A percentile compares a stretch with the other conserved stretches of the same genome.
These are phyloP conservation scores for Cymbopogon flexuosus DNA, from an alignment of 202 grass and related monocot genomes.

Conservation along the genomic window DNA sequence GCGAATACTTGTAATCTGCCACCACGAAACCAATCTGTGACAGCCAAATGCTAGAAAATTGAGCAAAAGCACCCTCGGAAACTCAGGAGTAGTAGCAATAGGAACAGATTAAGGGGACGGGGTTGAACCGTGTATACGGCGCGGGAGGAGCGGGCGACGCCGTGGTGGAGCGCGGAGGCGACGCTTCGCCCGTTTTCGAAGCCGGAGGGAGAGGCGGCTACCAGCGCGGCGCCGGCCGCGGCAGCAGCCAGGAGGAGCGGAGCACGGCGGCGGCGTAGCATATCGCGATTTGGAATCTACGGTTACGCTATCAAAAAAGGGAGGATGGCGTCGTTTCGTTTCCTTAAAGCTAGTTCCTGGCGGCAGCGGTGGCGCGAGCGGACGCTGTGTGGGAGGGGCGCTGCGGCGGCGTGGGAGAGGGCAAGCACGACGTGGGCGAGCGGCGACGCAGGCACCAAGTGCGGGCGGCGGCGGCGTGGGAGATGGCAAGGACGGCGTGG, in stretches of 20 bases:
- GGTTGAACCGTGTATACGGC: slow-evolving; percentile 56
- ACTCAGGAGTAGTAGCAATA: not conserved
- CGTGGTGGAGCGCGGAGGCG: slow-evolving; percentile 39
- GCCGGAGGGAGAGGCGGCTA: slow-evolving; percentile 6
- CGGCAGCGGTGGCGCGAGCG: too few relatives aligned
- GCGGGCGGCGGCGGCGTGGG: too few relatives aligned
- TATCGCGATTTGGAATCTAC: too few relatives aligned
- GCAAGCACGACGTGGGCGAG: too few relatives aligned
- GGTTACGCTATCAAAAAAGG: too few relatives aligned
- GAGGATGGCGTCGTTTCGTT: too few relatives aligned
- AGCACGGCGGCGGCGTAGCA: slow-evolving; percentile 31
- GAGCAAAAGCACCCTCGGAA: not conserved
- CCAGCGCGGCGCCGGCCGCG: slow-evolving; percentile 25
- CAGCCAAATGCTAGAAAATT: not conserved
- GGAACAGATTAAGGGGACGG: not conserved
- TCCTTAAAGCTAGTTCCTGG: too few relatives aligned
- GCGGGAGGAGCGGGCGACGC: slow-evolving; percentile 66
- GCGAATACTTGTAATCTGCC: slow-evolving; percentile 77
- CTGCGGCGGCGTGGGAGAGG: too few relatives aligned
- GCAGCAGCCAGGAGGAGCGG: slow-evolving; percentile 40
- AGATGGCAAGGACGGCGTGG: too few relatives aligned
- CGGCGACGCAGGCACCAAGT: too few relatives aligned
- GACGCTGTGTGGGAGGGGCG: too few relatives aligned
- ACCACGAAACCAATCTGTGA: slow-evolving; percentile 69
- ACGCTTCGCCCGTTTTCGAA: slow-evolving; percentile 22